Conservation (phyloP, 2,329 filamentous ascomycete genomes). For the Sporothrix globosa region DNA sequence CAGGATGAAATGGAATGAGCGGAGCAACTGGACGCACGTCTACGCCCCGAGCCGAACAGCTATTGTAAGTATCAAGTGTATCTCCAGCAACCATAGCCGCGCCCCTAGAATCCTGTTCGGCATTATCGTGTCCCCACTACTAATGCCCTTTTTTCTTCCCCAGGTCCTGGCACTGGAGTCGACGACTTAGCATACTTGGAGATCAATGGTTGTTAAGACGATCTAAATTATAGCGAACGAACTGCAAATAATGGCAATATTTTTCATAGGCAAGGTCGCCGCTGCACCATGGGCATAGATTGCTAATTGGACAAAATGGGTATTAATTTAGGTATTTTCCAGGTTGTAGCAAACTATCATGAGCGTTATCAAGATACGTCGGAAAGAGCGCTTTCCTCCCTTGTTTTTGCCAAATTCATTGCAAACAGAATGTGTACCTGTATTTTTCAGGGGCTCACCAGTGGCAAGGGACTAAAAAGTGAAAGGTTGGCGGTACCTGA, state of each 20-base stretch:
- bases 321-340: background rate
- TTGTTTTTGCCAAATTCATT: background rate
- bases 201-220: background rate
- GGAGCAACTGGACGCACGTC: constrained; percentile 88
- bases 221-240: background rate
- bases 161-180: constrained; percentile 44
- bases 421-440: background rate
- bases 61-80: constrained; percentile 62
- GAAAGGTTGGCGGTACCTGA: constrained; percentile 1
- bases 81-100: background rate
- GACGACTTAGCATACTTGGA: constrained; percentile 35
- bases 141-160: constrained; percentile 4
- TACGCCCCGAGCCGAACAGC: constrained; percentile 86
- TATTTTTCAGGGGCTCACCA: background rate
- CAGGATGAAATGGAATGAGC: constrained; percentile 78
- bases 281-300: background rate
- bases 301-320: background rate
- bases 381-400: no score
- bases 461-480: background rate
- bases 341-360: no score
- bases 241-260: background rate
- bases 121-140: constrained; percentile 21
- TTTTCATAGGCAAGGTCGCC: background rate
- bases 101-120: background rate
- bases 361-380: no score